Evolutionary conservation across 1,284 basidiomycete genomes (phyloP).

Genomic region (Trametes sp.): DNA sequence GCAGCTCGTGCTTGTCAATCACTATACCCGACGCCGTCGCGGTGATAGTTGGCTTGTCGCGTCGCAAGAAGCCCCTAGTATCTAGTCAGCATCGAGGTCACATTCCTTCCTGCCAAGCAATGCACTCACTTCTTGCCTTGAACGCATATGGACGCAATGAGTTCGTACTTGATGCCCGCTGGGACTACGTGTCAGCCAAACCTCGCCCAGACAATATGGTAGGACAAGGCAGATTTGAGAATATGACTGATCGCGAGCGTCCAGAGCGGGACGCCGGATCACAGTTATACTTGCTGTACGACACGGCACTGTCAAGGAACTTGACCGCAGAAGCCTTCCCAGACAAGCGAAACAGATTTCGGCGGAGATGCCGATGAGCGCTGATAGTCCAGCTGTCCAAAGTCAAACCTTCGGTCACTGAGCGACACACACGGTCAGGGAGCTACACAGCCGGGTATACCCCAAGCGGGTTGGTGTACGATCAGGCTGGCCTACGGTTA

Average conservation of each 20-base stretch:
- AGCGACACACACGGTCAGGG: too few relatives aligned
- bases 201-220: background rate
- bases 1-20: slow-evolving; percentile 90
- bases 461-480: too few relatives aligned
- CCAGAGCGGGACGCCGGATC: background rate
- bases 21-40: slow-evolving; percentile 71
- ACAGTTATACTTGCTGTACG: background rate
- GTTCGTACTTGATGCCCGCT: slow-evolving; percentile 87
- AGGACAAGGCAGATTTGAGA: background rate
- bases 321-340: background rate
- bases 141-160: slow-evolving; percentile 83
- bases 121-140: slow-evolving; percentile 48
- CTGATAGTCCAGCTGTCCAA: background rate
- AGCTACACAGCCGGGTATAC: too few relatives aligned
- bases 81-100: slow-evolving; percentile 1
- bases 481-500: too few relatives aligned
- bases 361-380: background rate
- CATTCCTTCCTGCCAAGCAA: background rate
- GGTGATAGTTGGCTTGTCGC: slow-evolving; percentile 66
- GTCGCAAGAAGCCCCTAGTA: slow-evolving; percentile 75
- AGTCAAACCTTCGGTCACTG: background rate
- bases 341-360: background rate
- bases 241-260: background rate
- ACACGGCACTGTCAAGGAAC: background rate
- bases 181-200: slow-evolving; percentile 18